A percentile compares a stretch with the other conserved stretches of the same genome.
phyloP scores from a whole-genome alignment of 768 basidiomycete species.

The Leccinum sublutescens region DNA sequence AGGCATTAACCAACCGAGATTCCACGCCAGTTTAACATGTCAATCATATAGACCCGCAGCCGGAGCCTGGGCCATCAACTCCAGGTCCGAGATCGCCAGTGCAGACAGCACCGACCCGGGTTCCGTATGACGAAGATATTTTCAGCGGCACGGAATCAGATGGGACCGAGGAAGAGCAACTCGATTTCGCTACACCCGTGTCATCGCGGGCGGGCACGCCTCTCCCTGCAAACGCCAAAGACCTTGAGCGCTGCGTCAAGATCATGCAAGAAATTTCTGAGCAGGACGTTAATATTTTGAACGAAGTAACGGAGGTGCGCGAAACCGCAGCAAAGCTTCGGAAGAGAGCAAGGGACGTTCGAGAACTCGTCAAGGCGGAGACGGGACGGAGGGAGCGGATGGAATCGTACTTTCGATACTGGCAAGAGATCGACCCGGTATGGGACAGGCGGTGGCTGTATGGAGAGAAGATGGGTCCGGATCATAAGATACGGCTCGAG shows the following conservation, averaged over 20 bases:
- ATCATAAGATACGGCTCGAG: background rate
- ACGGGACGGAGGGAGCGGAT: slow-evolving; percentile 26
- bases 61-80: slow-evolving; percentile 2
- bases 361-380: slow-evolving; percentile 24
- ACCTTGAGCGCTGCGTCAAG: slow-evolving; percentile 23
- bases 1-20: background rate
- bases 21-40: background rate
- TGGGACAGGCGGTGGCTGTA: slow-evolving; percentile 31
- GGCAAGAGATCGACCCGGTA: slow-evolving; percentile 22
- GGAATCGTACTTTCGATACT: slow-evolving; percentile 28
- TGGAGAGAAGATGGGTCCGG: slow-evolving; percentile 8
- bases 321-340: slow-evolving; percentile 19
- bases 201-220: slow-evolving; percentile 27
- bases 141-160: slow-evolving; percentile 27
- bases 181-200: slow-evolving; percentile 19
- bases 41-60: slow-evolving; percentile 1
- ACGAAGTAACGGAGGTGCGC: slow-evolving; percentile 6
- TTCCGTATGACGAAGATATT: slow-evolving; percentile 5
- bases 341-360: slow-evolving; percentile 21
- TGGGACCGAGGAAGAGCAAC: slow-evolving; percentile 19
- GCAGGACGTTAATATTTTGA: slow-evolving; percentile 17
- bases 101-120: background rate
- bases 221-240: slow-evolving; percentile 9
- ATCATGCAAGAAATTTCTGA: slow-evolving; percentile 28
- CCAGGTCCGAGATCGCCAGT: background rate